Conservation (phyloP, 2,329 filamentous ascomycete genomes). For the Verticillium zaregamsianum region DNA sequence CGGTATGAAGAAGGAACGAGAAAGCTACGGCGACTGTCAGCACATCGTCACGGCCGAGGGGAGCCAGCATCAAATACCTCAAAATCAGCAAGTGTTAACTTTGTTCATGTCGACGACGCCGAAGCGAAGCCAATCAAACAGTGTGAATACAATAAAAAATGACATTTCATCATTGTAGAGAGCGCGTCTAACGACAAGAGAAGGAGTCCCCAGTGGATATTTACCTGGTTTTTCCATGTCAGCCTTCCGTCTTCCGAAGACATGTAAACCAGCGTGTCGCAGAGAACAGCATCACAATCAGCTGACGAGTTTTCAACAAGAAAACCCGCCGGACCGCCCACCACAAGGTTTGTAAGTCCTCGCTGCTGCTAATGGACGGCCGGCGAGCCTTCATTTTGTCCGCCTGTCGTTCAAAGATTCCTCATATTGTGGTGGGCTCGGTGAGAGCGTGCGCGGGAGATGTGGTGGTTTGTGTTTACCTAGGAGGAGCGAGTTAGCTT, state of each 20-base stretch:
- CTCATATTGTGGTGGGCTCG: conserved; percentile 41
- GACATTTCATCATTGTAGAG: conserved; percentile 38
- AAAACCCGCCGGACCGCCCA: conserved; percentile 43
- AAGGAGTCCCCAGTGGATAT: conserved; percentile 6
- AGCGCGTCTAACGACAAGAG: background rate
- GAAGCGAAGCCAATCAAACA: conserved; percentile 47
- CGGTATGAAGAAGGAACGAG: background rate
- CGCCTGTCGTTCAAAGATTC: conserved; percentile 67
- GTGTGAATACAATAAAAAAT: conserved; percentile 51
- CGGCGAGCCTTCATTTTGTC: conserved; percentile 56
- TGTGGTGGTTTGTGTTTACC: conserved; percentile 28
- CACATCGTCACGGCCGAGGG: background rate
- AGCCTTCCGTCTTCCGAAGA: background rate
- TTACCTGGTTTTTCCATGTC: conserved; percentile 20
- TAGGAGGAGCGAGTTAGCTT: conserved; percentile 35
- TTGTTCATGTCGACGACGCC: conserved; percentile 47
- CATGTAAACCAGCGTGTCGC: background rate
- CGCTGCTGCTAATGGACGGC: conserved; percentile 45
- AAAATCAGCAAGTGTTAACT: conserved; percentile 48
- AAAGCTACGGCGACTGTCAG: background rate
- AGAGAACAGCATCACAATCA: conserved; percentile 38
- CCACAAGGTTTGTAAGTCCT: conserved; percentile 61
- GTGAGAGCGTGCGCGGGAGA: conserved; percentile 11
- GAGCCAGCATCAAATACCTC: conserved; percentile 26
- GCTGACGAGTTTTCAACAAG: conserved; percentile 65